phyloP scores from a whole-genome alignment of 305 asterid genomes.

The Andrographis paniculata region DNA sequence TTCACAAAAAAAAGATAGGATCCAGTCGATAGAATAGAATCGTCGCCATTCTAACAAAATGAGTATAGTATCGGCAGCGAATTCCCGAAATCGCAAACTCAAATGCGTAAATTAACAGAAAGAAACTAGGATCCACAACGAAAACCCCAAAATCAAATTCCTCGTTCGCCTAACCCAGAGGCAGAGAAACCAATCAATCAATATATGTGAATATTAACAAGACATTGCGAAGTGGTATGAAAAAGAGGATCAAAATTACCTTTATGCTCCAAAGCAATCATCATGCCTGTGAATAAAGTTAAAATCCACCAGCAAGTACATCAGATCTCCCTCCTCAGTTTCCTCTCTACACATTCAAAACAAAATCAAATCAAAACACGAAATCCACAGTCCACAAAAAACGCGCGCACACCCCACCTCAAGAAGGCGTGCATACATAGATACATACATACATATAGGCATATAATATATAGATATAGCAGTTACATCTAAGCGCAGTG shows the following conservation, averaged over 20 bases:
- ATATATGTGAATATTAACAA: no score
- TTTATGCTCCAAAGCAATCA: slow-evolving; percentile 63
- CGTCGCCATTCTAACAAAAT: neutral
- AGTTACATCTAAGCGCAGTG: neutral
- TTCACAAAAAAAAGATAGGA: no score
- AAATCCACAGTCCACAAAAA: neutral
- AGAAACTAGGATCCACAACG: slow-evolving; percentile 1
- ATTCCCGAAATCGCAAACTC: slow-evolving; percentile 2
- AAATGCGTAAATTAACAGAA: neutral
- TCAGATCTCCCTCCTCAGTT: slow-evolving; percentile 61
- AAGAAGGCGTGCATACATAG: no score
- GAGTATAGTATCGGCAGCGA: no score
- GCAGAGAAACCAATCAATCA: no score
- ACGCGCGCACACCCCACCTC: no score
- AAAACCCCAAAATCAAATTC: neutral
- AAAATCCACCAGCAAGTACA: slow-evolving; percentile 69
- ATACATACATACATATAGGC: no score
- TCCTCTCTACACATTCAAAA: slow-evolving; percentile 23
- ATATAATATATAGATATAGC: slow-evolving; percentile 6
- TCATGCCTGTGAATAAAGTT: slow-evolving; percentile 40
- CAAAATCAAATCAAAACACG: neutral
- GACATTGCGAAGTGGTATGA: no score
- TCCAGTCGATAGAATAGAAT: neutral
- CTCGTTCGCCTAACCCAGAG: neutral
- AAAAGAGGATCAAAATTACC: slow-evolving; percentile 24